Evolutionary conservation across 106 monocot genomes (phyloP).

Genomic region (Dendrobium chrysotoxum): DNA sequence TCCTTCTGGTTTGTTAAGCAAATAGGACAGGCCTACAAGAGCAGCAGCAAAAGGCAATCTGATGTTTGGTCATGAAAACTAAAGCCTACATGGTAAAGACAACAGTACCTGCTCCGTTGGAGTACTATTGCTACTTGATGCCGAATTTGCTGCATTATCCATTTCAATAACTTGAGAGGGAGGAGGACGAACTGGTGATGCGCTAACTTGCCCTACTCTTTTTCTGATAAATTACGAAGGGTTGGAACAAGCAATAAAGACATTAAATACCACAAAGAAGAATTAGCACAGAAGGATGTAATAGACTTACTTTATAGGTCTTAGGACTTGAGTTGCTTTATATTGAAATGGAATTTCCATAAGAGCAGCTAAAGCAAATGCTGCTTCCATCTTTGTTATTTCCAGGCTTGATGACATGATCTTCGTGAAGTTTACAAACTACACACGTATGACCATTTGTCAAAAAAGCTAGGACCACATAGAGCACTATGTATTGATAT

Average conservation of each 20-base stretch:
- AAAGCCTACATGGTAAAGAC: not conserved
- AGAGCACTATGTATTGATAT: not conserved
- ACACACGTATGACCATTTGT: conserved; percentile 5
- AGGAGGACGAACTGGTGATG: conserved; percentile 46
- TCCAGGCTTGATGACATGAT: conserved; percentile 68
- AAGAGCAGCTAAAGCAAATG: conserved; percentile 89
- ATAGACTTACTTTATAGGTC: conserved; percentile 31
- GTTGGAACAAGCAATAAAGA: not conserved
- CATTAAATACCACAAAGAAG: not conserved
- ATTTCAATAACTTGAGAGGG: conserved; percentile 58
- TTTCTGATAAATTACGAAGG: conserved; percentile 23
- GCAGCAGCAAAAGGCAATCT: not conserved
- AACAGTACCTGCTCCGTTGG: conserved; percentile 49
- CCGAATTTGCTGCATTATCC: conserved; percentile 43
- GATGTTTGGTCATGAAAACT: not conserved
- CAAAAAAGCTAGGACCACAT: not conserved
- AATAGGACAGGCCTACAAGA: conserved; percentile 71
- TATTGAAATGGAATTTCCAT: conserved; percentile 98
- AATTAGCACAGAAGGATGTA: not conserved
- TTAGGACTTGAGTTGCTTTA: conserved; percentile 59
- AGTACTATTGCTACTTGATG: conserved; percentile 26
- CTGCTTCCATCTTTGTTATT: conserved; percentile 63
- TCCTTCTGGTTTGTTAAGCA: conserved; percentile 84
- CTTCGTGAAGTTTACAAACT: conserved; percentile 96
- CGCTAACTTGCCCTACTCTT: conserved; percentile 13